Evolutionary conservation across 176 grass and related monocot genomes (phyloP).

Genomic region (Melocanna baccifera): DNA sequence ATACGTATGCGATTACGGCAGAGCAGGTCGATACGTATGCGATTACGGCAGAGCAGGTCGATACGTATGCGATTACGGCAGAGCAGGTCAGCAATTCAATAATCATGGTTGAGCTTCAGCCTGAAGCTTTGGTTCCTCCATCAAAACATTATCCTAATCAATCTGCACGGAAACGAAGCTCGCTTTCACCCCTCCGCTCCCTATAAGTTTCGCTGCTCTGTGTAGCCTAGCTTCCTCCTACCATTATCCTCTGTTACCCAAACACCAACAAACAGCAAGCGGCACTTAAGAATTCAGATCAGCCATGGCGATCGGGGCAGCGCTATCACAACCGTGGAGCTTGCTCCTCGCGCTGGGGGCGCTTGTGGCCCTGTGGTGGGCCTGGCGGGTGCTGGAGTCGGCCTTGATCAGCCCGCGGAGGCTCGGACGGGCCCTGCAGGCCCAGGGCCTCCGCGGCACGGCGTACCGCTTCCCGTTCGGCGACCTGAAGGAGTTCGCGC

Average conservation of each 20-base stretch:
- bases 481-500: slow-evolving; percentile 17
- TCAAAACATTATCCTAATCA: not conserved
- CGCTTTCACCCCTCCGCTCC: not conserved
- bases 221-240: not conserved
- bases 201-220: not conserved
- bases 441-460: slow-evolving; percentile 35
- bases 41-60: too few relatives aligned
- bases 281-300: not conserved
- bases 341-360: not conserved
- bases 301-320: not conserved
- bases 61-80: slow-evolving; percentile 23
- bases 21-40: too few relatives aligned
- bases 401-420: slow-evolving; percentile 27
- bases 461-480: slow-evolving; percentile 22
- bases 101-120: not conserved
- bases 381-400: not conserved
- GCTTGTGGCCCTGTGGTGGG: not conserved
- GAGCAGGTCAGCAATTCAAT: not conserved
- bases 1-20: too few relatives aligned
- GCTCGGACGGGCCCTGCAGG: slow-evolving; percentile 17
- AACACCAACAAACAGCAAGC: not conserved
- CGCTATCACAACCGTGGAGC: not conserved
- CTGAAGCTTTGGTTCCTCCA: slow-evolving; percentile 13
- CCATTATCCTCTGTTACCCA: not conserved
- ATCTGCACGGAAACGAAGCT: not conserved